Conservation (phyloP, 768 basidiomycete species). For the Scleroderma citrinum region DNA sequence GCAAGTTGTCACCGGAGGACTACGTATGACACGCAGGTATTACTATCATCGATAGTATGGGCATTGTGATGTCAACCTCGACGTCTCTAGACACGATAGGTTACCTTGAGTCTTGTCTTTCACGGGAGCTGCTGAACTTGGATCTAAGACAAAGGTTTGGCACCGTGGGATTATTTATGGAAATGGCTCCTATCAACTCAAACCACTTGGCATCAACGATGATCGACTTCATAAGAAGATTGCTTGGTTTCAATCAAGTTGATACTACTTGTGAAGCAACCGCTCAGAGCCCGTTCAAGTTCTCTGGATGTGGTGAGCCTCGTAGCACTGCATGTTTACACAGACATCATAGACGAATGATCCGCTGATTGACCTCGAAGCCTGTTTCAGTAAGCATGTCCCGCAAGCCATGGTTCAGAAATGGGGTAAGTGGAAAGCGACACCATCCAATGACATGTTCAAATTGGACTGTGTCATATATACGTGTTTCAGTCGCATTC, state of each 20-base stretch:
- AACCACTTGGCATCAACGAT: too few relatives aligned
- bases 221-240: not conserved
- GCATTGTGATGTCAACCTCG: too few relatives aligned
- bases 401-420: conserved; percentile 14
- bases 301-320: conserved; percentile 20
- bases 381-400: conserved; percentile 25
- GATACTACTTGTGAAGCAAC: not conserved
- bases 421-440: conserved; percentile 17
- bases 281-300: conserved; percentile 4
- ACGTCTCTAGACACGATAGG: too few relatives aligned
- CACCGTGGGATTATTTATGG: too few relatives aligned
- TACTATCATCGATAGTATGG: too few relatives aligned
- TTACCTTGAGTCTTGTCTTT: too few relatives aligned
- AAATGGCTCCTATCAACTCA: too few relatives aligned
- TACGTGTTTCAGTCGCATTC: conserved; percentile 15
- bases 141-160: too few relatives aligned
- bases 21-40: too few relatives aligned
- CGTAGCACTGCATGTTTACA: too few relatives aligned
- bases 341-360: not conserved
- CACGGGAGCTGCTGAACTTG: too few relatives aligned
- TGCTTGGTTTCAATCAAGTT: not conserved
- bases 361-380: conserved; percentile 5
- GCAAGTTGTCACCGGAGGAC: too few relatives aligned
- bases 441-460: not conserved
- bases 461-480: not conserved